phyloP scores from a whole-genome alignment of 495 filamentous ascomycete genomes.

The Aspergillus sclerotiicarbonarius region DNA sequence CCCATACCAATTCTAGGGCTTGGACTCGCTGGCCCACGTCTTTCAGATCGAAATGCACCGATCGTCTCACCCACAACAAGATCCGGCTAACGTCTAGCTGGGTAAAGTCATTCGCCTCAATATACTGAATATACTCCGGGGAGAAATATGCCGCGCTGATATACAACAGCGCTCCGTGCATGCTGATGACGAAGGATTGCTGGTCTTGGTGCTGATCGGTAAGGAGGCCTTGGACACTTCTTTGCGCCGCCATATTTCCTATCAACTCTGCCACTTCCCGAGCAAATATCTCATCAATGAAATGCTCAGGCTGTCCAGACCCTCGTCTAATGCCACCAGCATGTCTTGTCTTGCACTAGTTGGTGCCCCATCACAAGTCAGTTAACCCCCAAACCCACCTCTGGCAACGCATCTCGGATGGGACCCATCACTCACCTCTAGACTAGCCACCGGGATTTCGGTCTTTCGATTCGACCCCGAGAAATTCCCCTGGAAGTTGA shows the following conservation, averaged over 20 bases:
- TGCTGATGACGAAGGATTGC: not conserved
- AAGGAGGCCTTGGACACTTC: not conserved
- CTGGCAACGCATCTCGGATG: too few species aligned
- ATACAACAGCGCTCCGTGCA: not conserved
- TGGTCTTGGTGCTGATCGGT: not conserved
- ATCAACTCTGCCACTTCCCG: not conserved
- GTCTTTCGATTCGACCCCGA: not conserved
- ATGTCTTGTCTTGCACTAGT: not conserved
- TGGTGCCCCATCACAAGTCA: too few species aligned
- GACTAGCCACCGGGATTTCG: not conserved
- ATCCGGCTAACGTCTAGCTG: not conserved
- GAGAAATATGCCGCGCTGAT: not conserved
- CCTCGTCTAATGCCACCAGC: not conserved
- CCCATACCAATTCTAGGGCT: not conserved
- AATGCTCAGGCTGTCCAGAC: not conserved
- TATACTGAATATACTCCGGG: not conserved
- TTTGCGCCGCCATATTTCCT: not conserved
- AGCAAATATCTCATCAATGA: not conserved
- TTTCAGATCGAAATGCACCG: not conserved
- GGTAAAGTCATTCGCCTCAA: not conserved
- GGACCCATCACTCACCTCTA: too few species aligned
- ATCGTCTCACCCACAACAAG: not conserved
- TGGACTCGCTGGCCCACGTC: not conserved
- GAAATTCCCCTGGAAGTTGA: not conserved
- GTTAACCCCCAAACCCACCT: not conserved